A percentile compares a stretch with the other conserved stretches of the same genome.
Conservation (phyloP, 2,329 filamentous ascomycete genomes). For the Aspergillus terreus region DNA sequence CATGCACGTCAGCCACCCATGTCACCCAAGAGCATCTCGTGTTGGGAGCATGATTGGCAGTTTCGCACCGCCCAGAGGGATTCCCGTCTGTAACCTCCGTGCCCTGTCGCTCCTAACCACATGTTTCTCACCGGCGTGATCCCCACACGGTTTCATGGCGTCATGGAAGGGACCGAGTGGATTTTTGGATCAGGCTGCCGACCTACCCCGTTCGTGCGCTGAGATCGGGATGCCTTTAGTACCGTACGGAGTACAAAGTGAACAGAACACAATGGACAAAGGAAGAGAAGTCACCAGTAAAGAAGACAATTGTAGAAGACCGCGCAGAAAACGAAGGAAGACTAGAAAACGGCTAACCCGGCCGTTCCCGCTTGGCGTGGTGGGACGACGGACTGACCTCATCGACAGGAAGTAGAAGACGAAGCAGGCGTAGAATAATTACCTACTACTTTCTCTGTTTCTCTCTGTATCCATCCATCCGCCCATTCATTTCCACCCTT, state of each 20-base stretch:
- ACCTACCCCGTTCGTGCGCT: neutral
- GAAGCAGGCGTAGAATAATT: too few species aligned
- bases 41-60: too few species aligned
- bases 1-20: slow-evolving; percentile 5
- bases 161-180: slow-evolving; percentile 13
- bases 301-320: neutral
- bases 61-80: neutral
- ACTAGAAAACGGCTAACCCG: slow-evolving; percentile 16
- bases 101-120: slow-evolving; percentile 14
- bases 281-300: too few species aligned
- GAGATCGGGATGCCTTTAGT: neutral
- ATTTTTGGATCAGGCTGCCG: neutral
- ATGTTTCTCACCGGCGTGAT: slow-evolving; percentile 18
- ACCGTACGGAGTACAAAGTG: neutral
- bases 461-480: neutral
- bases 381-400: slow-evolving; percentile 27
- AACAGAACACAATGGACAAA: too few species aligned
- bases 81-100: slow-evolving; percentile 1
- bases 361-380: slow-evolving; percentile 17
- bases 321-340: neutral
- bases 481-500: slow-evolving; percentile 2
- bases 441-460: neutral
- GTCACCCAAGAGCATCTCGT: slow-evolving; percentile 1
- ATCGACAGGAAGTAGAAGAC: slow-evolving; percentile 15
- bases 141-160: slow-evolving; percentile 22